Percentiles rank a stretch among this genome's conserved stretches.
Evolutionary conservation across 192 early-diverging fungal genomes (phyloP).

Genomic region (Linnemannia elongata): DNA sequence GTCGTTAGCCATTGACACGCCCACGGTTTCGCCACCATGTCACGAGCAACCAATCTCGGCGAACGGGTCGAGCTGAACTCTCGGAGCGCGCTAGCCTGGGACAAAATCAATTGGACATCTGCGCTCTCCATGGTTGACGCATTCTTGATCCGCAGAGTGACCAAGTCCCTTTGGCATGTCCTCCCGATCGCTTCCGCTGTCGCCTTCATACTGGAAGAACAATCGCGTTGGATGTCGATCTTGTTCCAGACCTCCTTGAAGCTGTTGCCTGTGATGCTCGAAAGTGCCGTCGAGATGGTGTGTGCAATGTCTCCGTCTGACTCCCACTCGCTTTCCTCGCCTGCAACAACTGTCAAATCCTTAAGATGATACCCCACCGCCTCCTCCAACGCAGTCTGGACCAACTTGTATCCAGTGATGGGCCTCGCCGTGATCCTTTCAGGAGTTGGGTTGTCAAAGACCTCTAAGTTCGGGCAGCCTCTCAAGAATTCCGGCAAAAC

Average conservation of each 20-base stretch:
- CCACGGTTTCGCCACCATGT: not conserved
- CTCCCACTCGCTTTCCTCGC: not conserved
- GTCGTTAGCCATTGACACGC: conserved; percentile 3
- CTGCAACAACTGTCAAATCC: not conserved
- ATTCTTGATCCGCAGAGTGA: not conserved
- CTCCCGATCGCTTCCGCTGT: not conserved
- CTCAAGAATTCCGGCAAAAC: not conserved
- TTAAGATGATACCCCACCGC: not conserved
- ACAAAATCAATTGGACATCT: not conserved
- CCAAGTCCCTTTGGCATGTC: not conserved
- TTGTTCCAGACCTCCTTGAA: not conserved
- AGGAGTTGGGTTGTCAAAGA: not conserved
- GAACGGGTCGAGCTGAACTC: not conserved
- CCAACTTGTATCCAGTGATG: not conserved
- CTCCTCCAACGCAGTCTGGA: not conserved
- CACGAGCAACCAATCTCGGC: not conserved
- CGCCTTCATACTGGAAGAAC: not conserved
- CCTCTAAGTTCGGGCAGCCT: not conserved
- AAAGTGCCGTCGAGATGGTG: not conserved
- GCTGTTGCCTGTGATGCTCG: not conserved
- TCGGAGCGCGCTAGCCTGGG: not conserved
- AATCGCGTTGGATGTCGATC: not conserved
- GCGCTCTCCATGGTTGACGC: not conserved
- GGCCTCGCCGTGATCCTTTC: not conserved
- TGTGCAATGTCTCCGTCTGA: not conserved